Evolutionary conservation across 768 basidiomycete genomes (phyloP), one percentile per base, ranked within the genome.

Genomic region (Saitozyma sp.): DNA sequence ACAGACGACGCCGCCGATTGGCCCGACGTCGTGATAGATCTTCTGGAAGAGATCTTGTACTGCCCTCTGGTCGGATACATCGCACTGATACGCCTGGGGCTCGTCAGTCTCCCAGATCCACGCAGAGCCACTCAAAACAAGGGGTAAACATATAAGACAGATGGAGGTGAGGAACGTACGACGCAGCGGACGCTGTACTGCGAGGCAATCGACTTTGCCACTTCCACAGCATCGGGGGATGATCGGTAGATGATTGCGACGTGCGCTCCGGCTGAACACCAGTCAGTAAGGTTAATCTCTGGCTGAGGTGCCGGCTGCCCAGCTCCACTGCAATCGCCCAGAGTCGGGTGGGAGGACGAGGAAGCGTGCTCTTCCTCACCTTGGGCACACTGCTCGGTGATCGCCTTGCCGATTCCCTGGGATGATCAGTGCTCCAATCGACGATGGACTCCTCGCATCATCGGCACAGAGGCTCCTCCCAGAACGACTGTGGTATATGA

Each of bases 1-100:
- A 38, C 68, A 70, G 37, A 78, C 73, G 8, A 78, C 58, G 39
- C 76, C 76, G 11, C 74, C 76, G 13, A 78, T 63, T 17, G 76
- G 72, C 54, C 72, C 76, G 7, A 78, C 59, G 43, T 78, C 76
- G 39, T 65, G 54, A 62, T 72, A 75, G 1, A 75, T 69, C 52
- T 62, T 64, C 16, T 58, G 46, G 40, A 78, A 68, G 10, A 73
- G 40, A 50, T 72, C 68, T 20, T 59, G 42, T 29, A 78, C 65
- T 9, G 63, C 66, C 52, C 64, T 55, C 49, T 65, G 63, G 54
- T 78, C 74, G 38, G 69, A 57, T 6, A 75, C 74, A 56, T 78
- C 72, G 38, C 58, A 62, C 59, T 78, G 57, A 60, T 74, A 78
- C 29, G 76, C 76, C 72, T 75, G 5, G 5, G 29, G 2, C 29